Base-by-base conservation (phyloP, 2,329 filamentous ascomycete species). In the Colletotrichum spinosum region DNA sequence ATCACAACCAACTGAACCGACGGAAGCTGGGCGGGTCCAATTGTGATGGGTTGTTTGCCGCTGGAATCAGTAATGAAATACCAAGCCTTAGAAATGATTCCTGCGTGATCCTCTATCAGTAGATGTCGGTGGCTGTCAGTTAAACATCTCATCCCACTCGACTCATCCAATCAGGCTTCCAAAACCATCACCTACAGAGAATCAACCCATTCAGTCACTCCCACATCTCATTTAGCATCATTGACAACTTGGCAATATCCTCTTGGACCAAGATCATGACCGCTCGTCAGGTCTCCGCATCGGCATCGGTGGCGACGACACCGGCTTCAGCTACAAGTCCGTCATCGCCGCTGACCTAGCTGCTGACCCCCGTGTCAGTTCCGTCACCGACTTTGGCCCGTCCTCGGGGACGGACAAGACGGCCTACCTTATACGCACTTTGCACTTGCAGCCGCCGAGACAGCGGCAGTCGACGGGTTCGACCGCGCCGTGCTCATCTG, bases 401-500 rank as follows among this genome's bases (percentile, higher is more conserved):
- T 81, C 86, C 70, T 81, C 83, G 48, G 73, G 82, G 60, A 79
- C 82, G 58, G 92, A 96, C 83, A 92, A 92, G 76, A 95, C 91
- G 2, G 90, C 92, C 7, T 97, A 97, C 77, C 86, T 91, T 17
- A 17, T 17, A 2, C 15, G 15, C 15, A 17, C 15, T 17, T 17
- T 44, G 92, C 92, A 66, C 90, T 92, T 52, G 86, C 86, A 42
- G 92, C 92, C 7, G 91, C 91, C 34, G 79, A 80, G 67, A 81
- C 90, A 44, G 85, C 92, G 12, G 82, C 84, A 2, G 76, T 80
- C 7, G 90, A 89, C 49, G 83, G 88, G 72, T 90, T 87, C 53
- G 92, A 97, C 79, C 90, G 93, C 57, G 93, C 92, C 0, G 83
- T 97, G 41, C 81, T 94, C 48, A 92, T 97, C 80, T 97, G 93